These are phyloP conservation scores for Clavispora asparagi DNA, from an alignment of 805 yeast genomes.

Conservation along the genomic window DNA sequence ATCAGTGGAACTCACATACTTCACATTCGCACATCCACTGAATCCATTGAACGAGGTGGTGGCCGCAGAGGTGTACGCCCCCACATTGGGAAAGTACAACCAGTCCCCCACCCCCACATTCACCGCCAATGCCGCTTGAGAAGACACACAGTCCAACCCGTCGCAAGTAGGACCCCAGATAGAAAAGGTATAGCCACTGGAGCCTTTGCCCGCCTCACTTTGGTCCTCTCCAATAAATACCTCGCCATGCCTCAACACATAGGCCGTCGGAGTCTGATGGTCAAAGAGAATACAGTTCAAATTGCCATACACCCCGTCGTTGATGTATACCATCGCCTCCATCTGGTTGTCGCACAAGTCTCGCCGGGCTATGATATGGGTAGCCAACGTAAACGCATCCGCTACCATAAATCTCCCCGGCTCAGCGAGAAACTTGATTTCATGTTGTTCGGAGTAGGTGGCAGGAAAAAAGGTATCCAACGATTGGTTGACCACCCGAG, in stretches of 20 bases:
- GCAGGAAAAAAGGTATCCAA: slow-evolving; percentile 58
- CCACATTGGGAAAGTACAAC: slow-evolving; percentile 77
- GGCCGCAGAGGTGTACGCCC: slow-evolving; percentile 92
- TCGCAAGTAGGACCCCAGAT: slow-evolving; percentile 99
- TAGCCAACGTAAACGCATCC: slow-evolving; percentile 76
- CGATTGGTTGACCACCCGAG: slow-evolving; percentile 50
- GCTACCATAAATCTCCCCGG: slow-evolving; percentile 92
- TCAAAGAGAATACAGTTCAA: slow-evolving; percentile 91
- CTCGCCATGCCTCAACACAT: slow-evolving; percentile 43
- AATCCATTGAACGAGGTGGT: slow-evolving; percentile 94
- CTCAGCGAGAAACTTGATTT: slow-evolving; percentile 68
- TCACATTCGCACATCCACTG: slow-evolving; percentile 50
- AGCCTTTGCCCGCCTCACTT: neutral
- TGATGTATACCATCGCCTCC: slow-evolving; percentile 73
- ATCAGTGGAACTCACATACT: slow-evolving; percentile 43
- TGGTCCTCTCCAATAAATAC: neutral
- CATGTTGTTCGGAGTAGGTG: slow-evolving; percentile 17
- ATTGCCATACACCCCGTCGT: slow-evolving; percentile 95
- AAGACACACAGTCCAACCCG: slow-evolving; percentile 80
- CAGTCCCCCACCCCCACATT: slow-evolving; percentile 83
- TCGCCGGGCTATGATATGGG: slow-evolving; percentile 83
- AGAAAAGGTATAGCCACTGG: slow-evolving; percentile 41
- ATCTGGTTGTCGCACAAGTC: slow-evolving; percentile 25
- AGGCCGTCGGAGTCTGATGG: slow-evolving; percentile 76
- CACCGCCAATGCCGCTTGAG: slow-evolving; percentile 46